A percentile compares a stretch with the other conserved stretches of the same genome.
These are phyloP conservation scores for Clonostachys sp. DNA, from an alignment of 2,329 filamentous ascomycete genomes.

Conservation along the genomic window DNA sequence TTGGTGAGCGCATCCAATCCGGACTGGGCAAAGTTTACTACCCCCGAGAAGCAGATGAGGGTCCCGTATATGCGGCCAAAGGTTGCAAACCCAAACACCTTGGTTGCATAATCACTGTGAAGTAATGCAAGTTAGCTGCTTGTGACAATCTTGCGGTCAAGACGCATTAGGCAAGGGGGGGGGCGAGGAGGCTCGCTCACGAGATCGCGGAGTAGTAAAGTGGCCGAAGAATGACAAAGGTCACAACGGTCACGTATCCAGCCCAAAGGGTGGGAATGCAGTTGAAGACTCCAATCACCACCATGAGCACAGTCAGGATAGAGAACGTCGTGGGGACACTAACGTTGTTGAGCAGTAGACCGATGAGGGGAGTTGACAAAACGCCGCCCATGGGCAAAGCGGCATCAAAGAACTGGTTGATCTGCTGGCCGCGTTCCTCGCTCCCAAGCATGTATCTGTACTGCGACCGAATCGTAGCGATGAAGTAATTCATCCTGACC, in stretches of 20 bases:
- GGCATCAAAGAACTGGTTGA: constrained; percentile 37
- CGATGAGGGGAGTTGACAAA: constrained; percentile 67
- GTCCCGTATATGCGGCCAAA: constrained; percentile 77
- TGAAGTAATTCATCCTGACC: constrained; percentile 87
- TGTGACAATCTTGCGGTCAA: not conserved
- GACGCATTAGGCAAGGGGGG: not conserved
- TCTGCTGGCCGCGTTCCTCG: constrained; percentile 23
- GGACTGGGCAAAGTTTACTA: constrained; percentile 68
- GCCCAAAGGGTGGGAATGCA: constrained; percentile 57
- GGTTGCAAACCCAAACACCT: constrained; percentile 76
- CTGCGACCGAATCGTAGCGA: constrained; percentile 71
- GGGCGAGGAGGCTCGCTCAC: constrained; percentile 16
- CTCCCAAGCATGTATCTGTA: constrained; percentile 64
- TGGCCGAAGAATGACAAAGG: constrained; percentile 70
- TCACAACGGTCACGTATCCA: constrained; percentile 61
- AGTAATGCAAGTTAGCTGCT: too few relatives aligned
- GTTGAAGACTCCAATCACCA: constrained; percentile 55
- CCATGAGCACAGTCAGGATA: constrained; percentile 54
- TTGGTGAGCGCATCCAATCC: constrained; percentile 67
- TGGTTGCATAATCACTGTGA: constrained; percentile 66
- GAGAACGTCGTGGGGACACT: constrained; percentile 56
- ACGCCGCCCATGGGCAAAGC: constrained; percentile 66
- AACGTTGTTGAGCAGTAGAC: constrained; percentile 61
- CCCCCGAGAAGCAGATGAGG: constrained; percentile 67
- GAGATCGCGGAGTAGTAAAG: constrained; percentile 75